Evolutionary conservation across 805 yeast genomes (phyloP), one percentile per base, ranked within the genome.

Genomic region (Hanseniaspora opuntiae): DNA sequence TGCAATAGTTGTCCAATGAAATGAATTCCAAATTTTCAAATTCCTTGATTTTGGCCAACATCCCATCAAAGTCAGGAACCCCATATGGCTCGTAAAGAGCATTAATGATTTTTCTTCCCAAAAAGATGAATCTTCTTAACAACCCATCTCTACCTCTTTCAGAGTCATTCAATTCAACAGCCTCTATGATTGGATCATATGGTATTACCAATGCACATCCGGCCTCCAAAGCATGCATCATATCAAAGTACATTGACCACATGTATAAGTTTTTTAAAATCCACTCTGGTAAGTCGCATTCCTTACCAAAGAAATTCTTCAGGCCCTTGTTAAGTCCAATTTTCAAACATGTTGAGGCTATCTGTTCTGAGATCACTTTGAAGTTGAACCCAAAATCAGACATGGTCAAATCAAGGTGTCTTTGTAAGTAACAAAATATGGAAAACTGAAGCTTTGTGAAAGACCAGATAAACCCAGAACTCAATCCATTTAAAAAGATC

Each of bases 391-490:
- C 48, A 37, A 44, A 51, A 28, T 51, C 54, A 20, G 61, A 60
- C 25, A 60, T 63, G n/a, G 56, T 46, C 7, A 55, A 46, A 30
- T 56, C 56, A 22, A 56, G 53, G 16, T 52, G 51, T 46, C 54
- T 55, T 47, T 55, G 56, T 24, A 64, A 50, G 44, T 53, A 56
- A 25, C 62, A 45, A 17, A 65, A 54, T 16, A 66, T 22, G 3
- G 64, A 47, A 39, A 59, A 60, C 52, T 65, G 69, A 1, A 63
- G 57, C 22, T 63, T 59, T 41, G 66, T 67, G 16, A 52, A 45
- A 3, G 54, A 52, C 54, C 50, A 52, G 6, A 52, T 52, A 14
- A 28, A 45, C 11, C 50, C 54, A 14, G 47, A 41, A 28, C 48
- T 25, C 14, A 51, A 3, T 19, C 54, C 54, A 37, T 51, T 51